These are phyloP conservation scores for Pichia sp. DNA, from an alignment of 1,139 yeast genomes.

Conservation along the genomic window DNA sequence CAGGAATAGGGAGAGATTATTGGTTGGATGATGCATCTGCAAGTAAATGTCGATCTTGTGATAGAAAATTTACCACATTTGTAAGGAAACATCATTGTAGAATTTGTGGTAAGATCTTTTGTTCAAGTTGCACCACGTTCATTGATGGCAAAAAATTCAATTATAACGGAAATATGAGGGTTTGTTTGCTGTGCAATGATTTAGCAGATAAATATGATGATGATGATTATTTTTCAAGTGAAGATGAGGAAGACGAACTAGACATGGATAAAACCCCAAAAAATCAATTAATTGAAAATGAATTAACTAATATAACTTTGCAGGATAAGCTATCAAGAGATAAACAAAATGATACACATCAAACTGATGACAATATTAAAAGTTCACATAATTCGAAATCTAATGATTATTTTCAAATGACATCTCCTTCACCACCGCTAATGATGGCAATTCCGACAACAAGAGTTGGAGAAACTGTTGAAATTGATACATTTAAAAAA, in stretches of 20 bases:
- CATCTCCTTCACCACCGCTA: conserved; percentile 50
- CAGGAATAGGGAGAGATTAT: conserved; percentile 35
- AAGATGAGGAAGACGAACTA: conserved; percentile 35
- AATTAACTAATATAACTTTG: not conserved
- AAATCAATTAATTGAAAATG: conserved; percentile 4
- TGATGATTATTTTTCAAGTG: conserved; percentile 57
- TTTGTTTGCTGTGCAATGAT: conserved; percentile 71
- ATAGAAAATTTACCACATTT: conserved; percentile 55
- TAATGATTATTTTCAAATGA: not conserved
- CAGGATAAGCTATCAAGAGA: not conserved
- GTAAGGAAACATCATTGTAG: conserved; percentile 92
- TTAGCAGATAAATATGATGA: conserved; percentile 51
- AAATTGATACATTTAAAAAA: conserved; percentile 44
- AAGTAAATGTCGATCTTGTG: conserved; percentile 50
- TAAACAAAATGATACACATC: not conserved
- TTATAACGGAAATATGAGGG: conserved; percentile 65
- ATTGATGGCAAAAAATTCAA: conserved; percentile 70
- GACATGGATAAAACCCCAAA: not conserved
- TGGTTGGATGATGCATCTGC: conserved; percentile 61
- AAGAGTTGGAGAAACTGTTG: conserved; percentile 69
- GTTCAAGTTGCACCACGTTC: conserved; percentile 76
- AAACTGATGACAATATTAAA: not conserved
- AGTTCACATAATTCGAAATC: not conserved
- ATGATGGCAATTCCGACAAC: conserved; percentile 81
- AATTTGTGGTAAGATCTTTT: conserved; percentile 92